A percentile compares a stretch with the other conserved stretches of the same genome.
Conservation (phyloP, 23 red algal genomes). For the Gracilaria vermiculophylla region DNA sequence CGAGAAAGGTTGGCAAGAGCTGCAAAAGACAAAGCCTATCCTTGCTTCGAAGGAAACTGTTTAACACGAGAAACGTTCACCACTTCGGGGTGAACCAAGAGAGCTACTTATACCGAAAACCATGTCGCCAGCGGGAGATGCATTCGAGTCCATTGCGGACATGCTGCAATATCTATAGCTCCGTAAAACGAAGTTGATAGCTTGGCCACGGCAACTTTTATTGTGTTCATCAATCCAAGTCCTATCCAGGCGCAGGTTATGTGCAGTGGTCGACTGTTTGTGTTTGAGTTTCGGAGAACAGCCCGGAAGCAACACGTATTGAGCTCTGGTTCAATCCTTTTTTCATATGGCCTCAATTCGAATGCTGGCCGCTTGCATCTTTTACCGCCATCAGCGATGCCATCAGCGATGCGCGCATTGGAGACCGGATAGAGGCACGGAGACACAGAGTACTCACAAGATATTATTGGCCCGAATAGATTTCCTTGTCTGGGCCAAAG, state of each 20-base stretch:
- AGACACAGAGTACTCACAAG: too few relatives aligned
- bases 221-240: neutral
- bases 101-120: neutral
- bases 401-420: too few relatives aligned
- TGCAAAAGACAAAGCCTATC: neutral
- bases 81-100: neutral
- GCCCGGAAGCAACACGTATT: neutral
- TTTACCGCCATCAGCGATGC: too few relatives aligned
- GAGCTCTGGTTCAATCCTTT: neutral
- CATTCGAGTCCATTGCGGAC: neutral
- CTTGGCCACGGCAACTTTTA: neutral
- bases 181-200: neutral
- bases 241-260: neutral
- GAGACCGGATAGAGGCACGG: too few relatives aligned
- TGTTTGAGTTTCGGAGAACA: neutral
- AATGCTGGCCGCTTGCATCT: too few relatives aligned
- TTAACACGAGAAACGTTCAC: neutral
- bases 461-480: too few relatives aligned
- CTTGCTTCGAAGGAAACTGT: neutral
- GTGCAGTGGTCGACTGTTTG: neutral
- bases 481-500: too few relatives aligned
- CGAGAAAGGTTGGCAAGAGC: neutral
- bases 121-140: neutral
- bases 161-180: neutral
- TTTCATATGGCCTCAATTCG: too few relatives aligned